A percentile compares a stretch with the other conserved stretches of the same genome.
These are phyloP conservation scores for Agaricales sp. DNA, from an alignment of 1,284 basidiomycete genomes.

Conservation along the genomic window DNA sequence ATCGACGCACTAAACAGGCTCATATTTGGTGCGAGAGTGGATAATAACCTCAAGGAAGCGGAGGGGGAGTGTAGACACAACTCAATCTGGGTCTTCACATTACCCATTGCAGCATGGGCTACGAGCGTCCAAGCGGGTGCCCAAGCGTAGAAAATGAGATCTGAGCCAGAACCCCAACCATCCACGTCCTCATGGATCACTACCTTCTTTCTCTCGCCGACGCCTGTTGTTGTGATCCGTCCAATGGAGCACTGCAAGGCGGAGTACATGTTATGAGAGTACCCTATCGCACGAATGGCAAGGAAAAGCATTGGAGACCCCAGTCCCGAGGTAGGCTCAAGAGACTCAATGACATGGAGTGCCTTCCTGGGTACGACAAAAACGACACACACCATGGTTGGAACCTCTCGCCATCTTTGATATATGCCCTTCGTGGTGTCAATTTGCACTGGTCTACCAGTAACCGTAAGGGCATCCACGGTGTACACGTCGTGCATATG, in stretches of 20 bases:
- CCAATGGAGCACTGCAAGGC: constrained; percentile 27
- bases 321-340: too few species aligned
- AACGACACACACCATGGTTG: constrained; percentile 3
- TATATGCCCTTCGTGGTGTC: neutral
- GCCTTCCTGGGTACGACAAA: constrained; percentile 16
- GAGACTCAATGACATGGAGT: too few species aligned
- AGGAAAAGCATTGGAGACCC: constrained; percentile 30
- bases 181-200: constrained; percentile 23
- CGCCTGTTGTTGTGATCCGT: constrained; percentile 14
- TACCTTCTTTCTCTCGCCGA: constrained; percentile 13
- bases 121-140: constrained; percentile 24
- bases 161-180: constrained; percentile 21
- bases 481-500: constrained; percentile 19
- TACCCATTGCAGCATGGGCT: constrained; percentile 9
- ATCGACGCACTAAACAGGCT: constrained; percentile 21
- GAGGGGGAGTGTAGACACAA: constrained; percentile 14
- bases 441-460: too few species aligned
- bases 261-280: constrained; percentile 23
- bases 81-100: constrained; percentile 21
- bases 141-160: constrained; percentile 28
- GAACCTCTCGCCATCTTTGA: neutral
- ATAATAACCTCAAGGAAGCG: constrained; percentile 5
- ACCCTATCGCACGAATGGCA: constrained; percentile 14
- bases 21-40: constrained; percentile 17
- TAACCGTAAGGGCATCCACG: constrained; percentile 11